These are phyloP conservation scores for Sideroxylon spinosum DNA, from an alignment of 179 eudicot species.

Conservation along the genomic window DNA sequence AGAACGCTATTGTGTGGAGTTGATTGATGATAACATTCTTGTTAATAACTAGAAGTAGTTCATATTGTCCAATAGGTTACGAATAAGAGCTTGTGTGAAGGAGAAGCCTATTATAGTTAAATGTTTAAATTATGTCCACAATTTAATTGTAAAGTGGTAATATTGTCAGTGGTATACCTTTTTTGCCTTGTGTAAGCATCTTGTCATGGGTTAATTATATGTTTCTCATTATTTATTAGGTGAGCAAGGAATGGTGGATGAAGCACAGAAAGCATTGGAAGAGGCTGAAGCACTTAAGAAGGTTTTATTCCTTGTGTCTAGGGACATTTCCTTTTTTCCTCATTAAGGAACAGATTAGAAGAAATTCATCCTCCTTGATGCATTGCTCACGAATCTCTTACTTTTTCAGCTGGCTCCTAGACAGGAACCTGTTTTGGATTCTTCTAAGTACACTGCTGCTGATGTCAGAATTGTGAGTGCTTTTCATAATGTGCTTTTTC, in stretches of 20 bases:
- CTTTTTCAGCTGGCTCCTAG: conserved; percentile 63
- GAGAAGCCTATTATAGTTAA: no score
- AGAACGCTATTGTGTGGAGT: no score
- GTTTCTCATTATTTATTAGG: conserved; percentile 39
- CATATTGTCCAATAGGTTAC: no score
- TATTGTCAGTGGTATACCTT: no score
- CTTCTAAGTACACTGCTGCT: conserved; percentile 78
- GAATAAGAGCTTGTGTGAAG: no score
- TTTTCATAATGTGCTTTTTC: background rate
- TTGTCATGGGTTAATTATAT: background rate
- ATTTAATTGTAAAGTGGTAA: no score
- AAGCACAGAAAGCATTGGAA: conserved; percentile 91
- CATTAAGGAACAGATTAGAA: no score
- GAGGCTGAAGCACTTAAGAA: conserved; percentile 96
- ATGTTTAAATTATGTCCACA: no score
- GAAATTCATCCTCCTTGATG: background rate
- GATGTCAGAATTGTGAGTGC: conserved; percentile 95
- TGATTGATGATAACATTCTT: no score
- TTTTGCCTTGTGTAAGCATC: no score
- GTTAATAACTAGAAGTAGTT: no score
- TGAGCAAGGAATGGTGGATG: conserved; percentile 97
- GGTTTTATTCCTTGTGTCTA: conserved; percentile 31
- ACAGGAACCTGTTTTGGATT: conserved; percentile 68
- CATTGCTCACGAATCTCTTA: background rate
- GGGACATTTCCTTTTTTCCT: background rate